These are phyloP conservation scores for Lachnellula suecica DNA, from an alignment of 2,329 filamentous ascomycete genomes.

Conservation along the genomic window DNA sequence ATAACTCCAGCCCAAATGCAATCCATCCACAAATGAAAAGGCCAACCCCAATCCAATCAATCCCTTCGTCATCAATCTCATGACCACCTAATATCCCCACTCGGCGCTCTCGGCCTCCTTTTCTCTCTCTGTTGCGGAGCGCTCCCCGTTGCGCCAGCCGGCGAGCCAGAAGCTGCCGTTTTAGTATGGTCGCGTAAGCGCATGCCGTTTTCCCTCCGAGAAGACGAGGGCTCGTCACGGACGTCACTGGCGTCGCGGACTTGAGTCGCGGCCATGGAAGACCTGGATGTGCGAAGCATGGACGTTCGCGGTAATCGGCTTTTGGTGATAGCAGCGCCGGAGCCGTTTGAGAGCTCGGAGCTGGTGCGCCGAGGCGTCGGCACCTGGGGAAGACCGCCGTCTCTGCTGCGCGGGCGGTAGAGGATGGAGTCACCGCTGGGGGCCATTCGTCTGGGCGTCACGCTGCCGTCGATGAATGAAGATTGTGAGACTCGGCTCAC, in stretches of 20 bases:
- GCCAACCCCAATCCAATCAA: neutral
- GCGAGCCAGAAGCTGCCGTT: slow-evolving; percentile 14
- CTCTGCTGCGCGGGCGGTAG: slow-evolving; percentile 30
- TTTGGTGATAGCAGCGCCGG: slow-evolving; percentile 24
- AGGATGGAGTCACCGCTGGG: slow-evolving; percentile 38
- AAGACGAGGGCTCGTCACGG: slow-evolving; percentile 9
- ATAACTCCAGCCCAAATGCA: slow-evolving; percentile 14
- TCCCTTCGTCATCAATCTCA: slow-evolving; percentile 13
- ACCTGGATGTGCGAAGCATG: slow-evolving; percentile 29
- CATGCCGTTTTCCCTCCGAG: slow-evolving; percentile 19
- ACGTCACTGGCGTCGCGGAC: slow-evolving; percentile 18
- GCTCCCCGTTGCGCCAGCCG: slow-evolving; percentile 11
- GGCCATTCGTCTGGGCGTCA: slow-evolving; percentile 28
- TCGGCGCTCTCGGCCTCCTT: slow-evolving; percentile 28
- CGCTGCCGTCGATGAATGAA: slow-evolving; percentile 29
- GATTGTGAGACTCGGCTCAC: slow-evolving; percentile 24
- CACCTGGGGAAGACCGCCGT: slow-evolving; percentile 20
- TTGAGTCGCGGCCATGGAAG: slow-evolving; percentile 27
- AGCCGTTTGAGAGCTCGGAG: slow-evolving; percentile 22
- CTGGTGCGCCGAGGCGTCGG: slow-evolving; percentile 25
- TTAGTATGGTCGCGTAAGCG: slow-evolving; percentile 23
- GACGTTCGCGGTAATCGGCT: slow-evolving; percentile 33
- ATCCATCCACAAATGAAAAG: neutral
- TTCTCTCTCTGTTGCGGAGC: slow-evolving; percentile 29
- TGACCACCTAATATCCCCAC: slow-evolving; percentile 35